Percentiles rank a stretch among this genome's conserved stretches.
Conservation (phyloP, 495 filamentous ascomycete species). For the Aspergillus bertholletiae region DNA sequence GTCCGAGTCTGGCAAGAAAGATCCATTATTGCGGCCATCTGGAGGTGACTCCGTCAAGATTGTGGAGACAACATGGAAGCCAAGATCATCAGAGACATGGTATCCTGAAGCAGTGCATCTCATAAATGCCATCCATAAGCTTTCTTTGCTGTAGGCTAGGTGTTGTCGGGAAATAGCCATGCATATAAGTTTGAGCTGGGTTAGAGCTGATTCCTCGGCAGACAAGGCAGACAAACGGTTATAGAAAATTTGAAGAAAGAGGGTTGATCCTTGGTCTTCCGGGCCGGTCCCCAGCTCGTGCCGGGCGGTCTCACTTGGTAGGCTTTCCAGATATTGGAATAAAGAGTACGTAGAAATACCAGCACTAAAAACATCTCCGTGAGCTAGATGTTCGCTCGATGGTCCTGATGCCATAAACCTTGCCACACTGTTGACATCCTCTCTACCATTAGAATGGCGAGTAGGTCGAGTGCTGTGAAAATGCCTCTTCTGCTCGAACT, state of each 20-base stretch:
- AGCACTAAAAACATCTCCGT: conserved; percentile 1
- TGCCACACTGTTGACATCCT: not conserved
- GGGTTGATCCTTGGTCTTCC: conserved; percentile 41
- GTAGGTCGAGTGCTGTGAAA: conserved; percentile 8
- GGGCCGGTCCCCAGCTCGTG: conserved; percentile 37
- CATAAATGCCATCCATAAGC: conserved; percentile 25
- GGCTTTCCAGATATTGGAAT: conserved; percentile 30
- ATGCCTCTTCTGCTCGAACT: conserved; percentile 14
- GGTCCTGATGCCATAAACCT: not conserved
- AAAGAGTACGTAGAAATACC: conserved; percentile 22
- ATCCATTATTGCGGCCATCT: not conserved
- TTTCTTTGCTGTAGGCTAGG: conserved; percentile 32
- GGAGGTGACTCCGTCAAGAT: conserved; percentile 28
- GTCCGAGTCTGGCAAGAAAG: conserved; percentile 22
- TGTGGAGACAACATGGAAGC: conserved; percentile 30
- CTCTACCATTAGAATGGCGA: not conserved
- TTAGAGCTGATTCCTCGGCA: conserved; percentile 23
- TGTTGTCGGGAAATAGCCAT: conserved; percentile 37
- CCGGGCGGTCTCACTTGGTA: conserved; percentile 27
- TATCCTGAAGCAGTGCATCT: conserved; percentile 30
- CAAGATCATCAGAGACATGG: conserved; percentile 32
- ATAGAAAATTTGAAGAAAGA: conserved; percentile 48
- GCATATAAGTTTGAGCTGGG: conserved; percentile 33
- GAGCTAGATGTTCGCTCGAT: conserved; percentile 3
- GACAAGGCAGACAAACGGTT: conserved; percentile 27